Conservation (phyloP, 495 filamentous ascomycete genomes). For the Evansstolkia leycettana region DNA sequence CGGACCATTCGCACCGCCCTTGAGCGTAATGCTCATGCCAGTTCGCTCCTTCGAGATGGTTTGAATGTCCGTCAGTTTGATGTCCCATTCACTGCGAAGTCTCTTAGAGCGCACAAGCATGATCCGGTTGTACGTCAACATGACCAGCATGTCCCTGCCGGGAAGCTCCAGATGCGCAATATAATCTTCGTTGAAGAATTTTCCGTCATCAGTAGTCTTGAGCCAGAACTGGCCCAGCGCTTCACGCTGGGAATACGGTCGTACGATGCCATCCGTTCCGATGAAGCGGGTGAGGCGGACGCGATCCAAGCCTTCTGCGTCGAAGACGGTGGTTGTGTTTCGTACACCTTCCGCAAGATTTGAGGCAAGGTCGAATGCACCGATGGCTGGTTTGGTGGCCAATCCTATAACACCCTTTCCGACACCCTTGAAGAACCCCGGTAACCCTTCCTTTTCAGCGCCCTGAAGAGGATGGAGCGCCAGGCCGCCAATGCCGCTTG, state of each 20-base stretch:
- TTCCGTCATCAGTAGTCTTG: constrained; percentile 92
- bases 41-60: constrained; percentile 95
- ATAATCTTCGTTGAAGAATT: constrained; percentile 95
- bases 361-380: constrained; percentile 91
- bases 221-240: constrained; percentile 97
- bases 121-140: constrained; percentile 88
- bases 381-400: constrained; percentile 92
- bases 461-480: constrained; percentile 90
- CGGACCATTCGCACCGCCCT: constrained; percentile 84
- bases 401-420: constrained; percentile 89
- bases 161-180: constrained; percentile 91
- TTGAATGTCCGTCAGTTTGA: constrained; percentile 89
- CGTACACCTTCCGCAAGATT: constrained; percentile 94
- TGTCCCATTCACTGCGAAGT: constrained; percentile 86
- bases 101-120: constrained; percentile 79
- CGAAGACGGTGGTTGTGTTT: constrained; percentile 97
- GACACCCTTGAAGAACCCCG: constrained; percentile 93
- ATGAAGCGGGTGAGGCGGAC: constrained; percentile 88
- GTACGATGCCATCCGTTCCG: constrained; percentile 80
- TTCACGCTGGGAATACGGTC: constrained; percentile 91
- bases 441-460: constrained; percentile 85
- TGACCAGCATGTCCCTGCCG: constrained; percentile 80
- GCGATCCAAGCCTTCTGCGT: constrained; percentile 84
- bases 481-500: constrained; percentile 83
- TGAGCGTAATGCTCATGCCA: constrained; percentile 75